A percentile compares a stretch with the other conserved stretches of the same genome.
phyloP scores from a whole-genome alignment of 192 early-diverging fungal species.

The Coemansia sp. region DNA sequence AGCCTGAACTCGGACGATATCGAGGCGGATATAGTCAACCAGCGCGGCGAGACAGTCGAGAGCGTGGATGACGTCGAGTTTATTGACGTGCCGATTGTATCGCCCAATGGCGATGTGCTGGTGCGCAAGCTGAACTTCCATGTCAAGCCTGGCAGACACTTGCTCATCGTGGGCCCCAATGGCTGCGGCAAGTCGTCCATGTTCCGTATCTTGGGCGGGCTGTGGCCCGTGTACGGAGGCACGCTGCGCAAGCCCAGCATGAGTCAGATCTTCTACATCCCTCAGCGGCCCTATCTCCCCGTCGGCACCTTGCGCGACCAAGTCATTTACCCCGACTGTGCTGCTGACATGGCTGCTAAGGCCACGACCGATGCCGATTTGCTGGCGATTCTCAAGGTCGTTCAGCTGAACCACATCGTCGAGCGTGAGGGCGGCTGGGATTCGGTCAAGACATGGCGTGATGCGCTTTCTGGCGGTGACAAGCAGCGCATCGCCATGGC shows the following conservation, averaged over 20 bases:
- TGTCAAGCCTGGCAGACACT: constrained; percentile 87
- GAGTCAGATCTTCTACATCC: constrained; percentile 96
- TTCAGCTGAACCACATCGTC: constrained; percentile 83
- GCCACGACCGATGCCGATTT: constrained; percentile 80
- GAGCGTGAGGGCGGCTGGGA: constrained; percentile 93
- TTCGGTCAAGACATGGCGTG: constrained; percentile 84
- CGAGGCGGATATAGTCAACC: constrained; percentile 53
- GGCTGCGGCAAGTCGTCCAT: constrained; percentile 94
- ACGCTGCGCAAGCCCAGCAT: constrained; percentile 73
- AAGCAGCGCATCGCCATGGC: constrained; percentile 97
- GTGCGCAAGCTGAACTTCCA: constrained; percentile 85
- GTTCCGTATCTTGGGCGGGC: constrained; percentile 93
- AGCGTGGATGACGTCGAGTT: constrained; percentile 83
- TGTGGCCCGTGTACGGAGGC: constrained; percentile 96
- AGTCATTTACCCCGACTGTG: constrained; percentile 95
- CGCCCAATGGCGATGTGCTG: constrained; percentile 94
- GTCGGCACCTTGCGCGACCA: constrained; percentile 95
- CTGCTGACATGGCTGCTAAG: constrained; percentile 73
- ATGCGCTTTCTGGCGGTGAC: constrained; percentile 96
- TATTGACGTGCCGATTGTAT: constrained; percentile 88
- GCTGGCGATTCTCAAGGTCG: constrained; percentile 75
- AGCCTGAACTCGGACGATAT: not conserved
- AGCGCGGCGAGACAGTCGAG: constrained; percentile 70
- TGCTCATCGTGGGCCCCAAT: constrained; percentile 94
- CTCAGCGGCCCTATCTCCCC: constrained; percentile 97